These are phyloP conservation scores for Vigna nakashimae DNA, from an alignment of 306 rosid species.

Conservation along the genomic window DNA sequence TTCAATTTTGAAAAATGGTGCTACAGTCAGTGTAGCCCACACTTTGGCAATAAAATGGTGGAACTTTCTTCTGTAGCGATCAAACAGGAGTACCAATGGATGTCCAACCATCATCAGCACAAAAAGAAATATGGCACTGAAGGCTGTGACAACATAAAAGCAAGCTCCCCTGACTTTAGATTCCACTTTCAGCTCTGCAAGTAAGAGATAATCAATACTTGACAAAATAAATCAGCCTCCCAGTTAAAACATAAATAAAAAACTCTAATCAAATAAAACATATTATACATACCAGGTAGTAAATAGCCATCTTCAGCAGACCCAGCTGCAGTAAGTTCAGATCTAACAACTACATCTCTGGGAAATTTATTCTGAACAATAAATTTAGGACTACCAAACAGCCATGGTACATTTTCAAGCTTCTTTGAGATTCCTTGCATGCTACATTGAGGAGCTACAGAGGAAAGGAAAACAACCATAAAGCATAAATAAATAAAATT, in stretches of 20 bases:
- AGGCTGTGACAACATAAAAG: slow-evolving; percentile 67
- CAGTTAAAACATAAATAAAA: slow-evolving; percentile 10
- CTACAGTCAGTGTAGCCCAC: slow-evolving; percentile 75
- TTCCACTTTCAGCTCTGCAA: slow-evolving; percentile 65
- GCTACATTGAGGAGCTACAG: slow-evolving; percentile 56
- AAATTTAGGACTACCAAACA: slow-evolving; percentile 35
- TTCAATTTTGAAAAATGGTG: slow-evolving; percentile 73
- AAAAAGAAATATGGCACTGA: slow-evolving; percentile 73
- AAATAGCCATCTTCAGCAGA: slow-evolving; percentile 54
- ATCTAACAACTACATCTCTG: slow-evolving; percentile 60
- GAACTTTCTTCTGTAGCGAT: slow-evolving; percentile 72
- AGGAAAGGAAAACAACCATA: neutral
- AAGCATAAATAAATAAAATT: neutral
- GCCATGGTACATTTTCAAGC: slow-evolving; percentile 23
- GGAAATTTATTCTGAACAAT: slow-evolving; percentile 39
- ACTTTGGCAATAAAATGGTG: slow-evolving; percentile 75
- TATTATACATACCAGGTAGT: slow-evolving; percentile 61
- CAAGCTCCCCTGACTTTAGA: slow-evolving; percentile 79
- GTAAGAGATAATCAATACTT: slow-evolving; percentile 27
- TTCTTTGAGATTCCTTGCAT: slow-evolving; percentile 49
- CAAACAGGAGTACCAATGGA: slow-evolving; percentile 74
- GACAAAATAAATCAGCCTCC: slow-evolving; percentile 7
- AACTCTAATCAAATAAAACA: slow-evolving; percentile 20
- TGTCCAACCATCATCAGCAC: slow-evolving; percentile 73
- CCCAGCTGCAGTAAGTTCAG: slow-evolving; percentile 66